These are phyloP conservation scores for Thozetella sp. DNA, from an alignment of 495 filamentous ascomycete species.

Conservation along the genomic window DNA sequence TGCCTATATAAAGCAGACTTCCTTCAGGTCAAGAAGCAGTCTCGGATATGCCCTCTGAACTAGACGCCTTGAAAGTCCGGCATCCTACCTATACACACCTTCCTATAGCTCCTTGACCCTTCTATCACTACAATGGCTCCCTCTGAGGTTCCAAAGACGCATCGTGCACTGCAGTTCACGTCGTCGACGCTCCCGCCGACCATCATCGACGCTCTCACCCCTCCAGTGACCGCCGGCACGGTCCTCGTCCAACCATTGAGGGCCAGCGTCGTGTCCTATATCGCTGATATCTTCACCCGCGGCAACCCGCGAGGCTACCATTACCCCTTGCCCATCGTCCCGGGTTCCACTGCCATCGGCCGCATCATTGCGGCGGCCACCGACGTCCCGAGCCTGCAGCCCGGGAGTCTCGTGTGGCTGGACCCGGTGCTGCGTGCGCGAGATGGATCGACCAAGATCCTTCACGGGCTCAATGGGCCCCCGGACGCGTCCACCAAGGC, in stretches of 20 bases:
- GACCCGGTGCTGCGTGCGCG: slow-evolving; percentile 41
- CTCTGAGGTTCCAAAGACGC: slow-evolving; percentile 15
- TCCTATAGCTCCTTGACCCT: too few relatives aligned
- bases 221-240: slow-evolving; percentile 15
- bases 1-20: too few relatives aligned
- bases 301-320: slow-evolving; percentile 24
- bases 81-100: too few relatives aligned
- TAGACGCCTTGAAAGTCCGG: too few relatives aligned
- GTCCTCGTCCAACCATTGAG: slow-evolving; percentile 21
- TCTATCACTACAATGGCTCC: slow-evolving; percentile 3
- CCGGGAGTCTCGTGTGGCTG: slow-evolving; percentile 42
- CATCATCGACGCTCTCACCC: slow-evolving; percentile 15
- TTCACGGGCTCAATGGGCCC: slow-evolving; percentile 28
- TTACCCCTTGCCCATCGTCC: slow-evolving; percentile 22
- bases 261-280: slow-evolving; percentile 19
- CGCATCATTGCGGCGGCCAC: slow-evolving; percentile 42
- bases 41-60: too few relatives aligned
- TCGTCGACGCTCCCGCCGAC: slow-evolving; percentile 18
- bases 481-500: slow-evolving; percentile 5
- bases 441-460: slow-evolving; percentile 34
- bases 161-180: slow-evolving; percentile 22
- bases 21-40: too few relatives aligned
- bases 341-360: slow-evolving; percentile 32
- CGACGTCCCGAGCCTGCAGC: slow-evolving; percentile 36
- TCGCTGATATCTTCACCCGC: slow-evolving; percentile 20